Percentiles rank a stretch among this genome's conserved stretches.
Conservation (phyloP, 306 rosid genomes). For the Ziziphus jujuba region DNA sequence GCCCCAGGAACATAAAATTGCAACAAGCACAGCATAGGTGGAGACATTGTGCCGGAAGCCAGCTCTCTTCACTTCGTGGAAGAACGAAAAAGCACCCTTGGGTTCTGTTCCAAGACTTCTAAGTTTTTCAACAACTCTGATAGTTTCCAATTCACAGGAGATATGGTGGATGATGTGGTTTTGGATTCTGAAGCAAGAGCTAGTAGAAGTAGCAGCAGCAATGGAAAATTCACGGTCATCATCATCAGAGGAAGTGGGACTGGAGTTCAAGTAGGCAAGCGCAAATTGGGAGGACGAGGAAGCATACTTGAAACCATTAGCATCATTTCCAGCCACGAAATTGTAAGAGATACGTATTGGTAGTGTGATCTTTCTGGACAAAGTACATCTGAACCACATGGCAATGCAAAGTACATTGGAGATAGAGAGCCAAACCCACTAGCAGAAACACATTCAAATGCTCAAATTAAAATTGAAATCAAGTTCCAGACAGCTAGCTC, state of each 20-base stretch:
- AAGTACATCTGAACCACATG: no score
- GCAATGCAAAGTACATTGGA: no score
- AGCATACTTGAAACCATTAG: constrained; percentile 5
- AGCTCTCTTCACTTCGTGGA: constrained; percentile 32
- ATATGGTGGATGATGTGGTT: not conserved
- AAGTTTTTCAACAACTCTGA: constrained; percentile 40
- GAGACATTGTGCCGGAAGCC: constrained; percentile 47
- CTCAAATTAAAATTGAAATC: no score
- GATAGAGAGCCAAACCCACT: no score
- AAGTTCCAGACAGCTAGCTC: no score
- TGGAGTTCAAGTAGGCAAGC: constrained; percentile 14
- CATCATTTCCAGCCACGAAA: no score
- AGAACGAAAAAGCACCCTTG: constrained; percentile 48
- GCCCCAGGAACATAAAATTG: constrained; percentile 59
- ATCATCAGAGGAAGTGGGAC: constrained; percentile 9
- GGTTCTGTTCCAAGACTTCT: constrained; percentile 41
- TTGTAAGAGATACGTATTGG: no score
- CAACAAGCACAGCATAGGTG: constrained; percentile 53
- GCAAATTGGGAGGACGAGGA: constrained; percentile 13
- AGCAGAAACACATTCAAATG: no score
- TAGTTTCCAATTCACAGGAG: constrained; percentile 18
- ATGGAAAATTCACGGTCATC: not conserved
- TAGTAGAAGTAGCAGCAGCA: not conserved
- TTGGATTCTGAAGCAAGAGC: not conserved
- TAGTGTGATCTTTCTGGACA: no score